Base-by-base conservation (phyloP, 2,329 filamentous ascomycete genomes). In the Pseudogymnoascus verrucosus region DNA sequence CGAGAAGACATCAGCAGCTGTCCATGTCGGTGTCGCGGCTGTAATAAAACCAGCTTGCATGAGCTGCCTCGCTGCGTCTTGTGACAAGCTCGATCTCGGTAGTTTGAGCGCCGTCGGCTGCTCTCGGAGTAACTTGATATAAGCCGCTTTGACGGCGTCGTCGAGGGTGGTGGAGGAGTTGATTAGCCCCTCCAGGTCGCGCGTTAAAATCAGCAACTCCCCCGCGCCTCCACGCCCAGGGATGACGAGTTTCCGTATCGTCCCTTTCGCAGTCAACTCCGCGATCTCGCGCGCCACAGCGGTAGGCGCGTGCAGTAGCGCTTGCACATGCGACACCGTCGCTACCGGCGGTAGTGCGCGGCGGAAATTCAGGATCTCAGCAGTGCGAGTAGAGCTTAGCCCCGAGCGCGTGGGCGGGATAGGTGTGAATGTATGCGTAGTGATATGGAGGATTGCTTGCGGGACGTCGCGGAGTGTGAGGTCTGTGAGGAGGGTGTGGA, bases 1-100 rank as follows among this genome's bases (percentile, higher is more conserved):
- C 12, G 76, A 75, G 67, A 78, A 81, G 21, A 75, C 68, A 60
- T 78, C 75, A 63, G 71, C 77, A 64, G 70, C 70, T 65, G 68
- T 74, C 70, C 65, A 74, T 66, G 67, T 68, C 64, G 73, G 74
- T 69, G 76, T 73, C 64, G 73, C 77, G 66, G 69, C 78, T 1
- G 88, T 90, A 1, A 93, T 74, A 69, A 91, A 90, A 2, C 90
- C 89, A 0, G 83, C 81, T 47, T 80, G 77, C 64, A 90, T 82
- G 0, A 93, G 79, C 61, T 80, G 78, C 54, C 85, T 81, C 21
- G 82, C 76, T 69, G 88, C 81, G 3, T 70, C 69, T 8, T 73
- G 71, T 2, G 74, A 71, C 63, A 89, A 74, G 3, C 70, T 67
- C 14, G 71, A 71, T 2, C 73, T 69, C 14, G 76, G 66, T 12